Evolutionary conservation across 495 filamentous ascomycete genomes (phyloP), one percentile per base, ranked within the genome.

Genomic region (Aspergillus ellipticus): DNA sequence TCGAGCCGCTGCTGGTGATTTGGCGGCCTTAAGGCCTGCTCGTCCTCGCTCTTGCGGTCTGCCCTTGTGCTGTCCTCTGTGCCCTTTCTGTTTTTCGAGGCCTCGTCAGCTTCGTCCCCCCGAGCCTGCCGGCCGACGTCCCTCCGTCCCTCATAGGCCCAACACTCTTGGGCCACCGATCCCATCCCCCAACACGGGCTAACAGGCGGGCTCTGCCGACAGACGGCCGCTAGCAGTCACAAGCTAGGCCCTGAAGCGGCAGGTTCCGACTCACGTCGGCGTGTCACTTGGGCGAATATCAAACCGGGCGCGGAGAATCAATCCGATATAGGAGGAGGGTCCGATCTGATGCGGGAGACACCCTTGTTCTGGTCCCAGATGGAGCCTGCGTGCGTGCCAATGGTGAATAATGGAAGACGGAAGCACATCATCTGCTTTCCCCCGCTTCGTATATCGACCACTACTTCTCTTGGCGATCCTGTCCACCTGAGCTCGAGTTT

Each of bases 1-100:
- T 48, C 45, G 22, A 48, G 22, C 45, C 45, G 45, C 45, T 48
- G 24, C 45, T 48, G 45, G 45, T 17, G 28, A 48, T 39, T 39
- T 39, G 35, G 35, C 31, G 13, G 3, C 31, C 9, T 13, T 10
- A 10, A 31, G n/a, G n/a, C 28, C 28, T 31, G 28, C 5, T 33
- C 9, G 9, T 33, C 31, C 31, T 33, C 31, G n/a, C n/a, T 28
- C 35, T 37, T 37, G 11, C 8, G 31, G 31, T 33, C n/a, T 33
- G 13, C 13, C 31, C 9, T 33, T 33, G 31, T 13, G 9, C 13
- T 33, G 9, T 33, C 31, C 31, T 10, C 9, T 13, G 3, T 7
- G 31, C 9, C 6, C 31, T 10, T 8, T 33, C 31, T 13, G 13
- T 9, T n/a, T n/a, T n/a, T n/a, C 24, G 35, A n/a, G 35, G 35